These are phyloP conservation scores for Mallotus nudiflorus DNA, from an alignment of 345 rosid species.

Conservation along the genomic window DNA sequence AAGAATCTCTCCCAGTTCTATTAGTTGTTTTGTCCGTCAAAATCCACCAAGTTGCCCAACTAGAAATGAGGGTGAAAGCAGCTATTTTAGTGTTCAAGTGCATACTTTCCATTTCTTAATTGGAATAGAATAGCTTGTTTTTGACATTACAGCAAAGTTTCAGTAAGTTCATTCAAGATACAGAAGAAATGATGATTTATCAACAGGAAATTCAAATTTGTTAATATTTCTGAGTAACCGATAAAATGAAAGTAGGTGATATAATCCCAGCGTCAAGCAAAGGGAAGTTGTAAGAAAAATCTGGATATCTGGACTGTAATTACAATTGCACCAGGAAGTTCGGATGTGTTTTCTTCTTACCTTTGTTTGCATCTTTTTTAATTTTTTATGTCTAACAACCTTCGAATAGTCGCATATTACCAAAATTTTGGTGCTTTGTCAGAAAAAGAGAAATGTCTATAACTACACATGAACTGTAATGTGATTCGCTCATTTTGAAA, in stretches of 20 bases:
- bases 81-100: not conserved
- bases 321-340: not conserved
- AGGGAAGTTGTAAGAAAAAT: too few relatives aligned
- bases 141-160: not conserved
- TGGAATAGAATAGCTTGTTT: not conserved
- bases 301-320: too few relatives aligned
- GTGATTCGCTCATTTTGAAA: not conserved
- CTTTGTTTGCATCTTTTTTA: too few relatives aligned
- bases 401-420: not conserved
- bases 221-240: too few relatives aligned
- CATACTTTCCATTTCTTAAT: not conserved
- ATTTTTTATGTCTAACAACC: too few relatives aligned
- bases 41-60: not conserved
- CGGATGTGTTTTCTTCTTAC: not conserved
- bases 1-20: not conserved
- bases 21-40: not conserved
- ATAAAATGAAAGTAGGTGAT: too few relatives aligned
- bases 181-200: not conserved
- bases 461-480: not conserved
- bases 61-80: not conserved
- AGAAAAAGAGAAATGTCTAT: not conserved
- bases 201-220: not conserved
- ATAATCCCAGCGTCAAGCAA: too few relatives aligned
- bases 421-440: not conserved
- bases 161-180: not conserved